Evolutionary conservation across 208 protist genomes (phyloP).

Genomic region (Lotmaria passim): DNA sequence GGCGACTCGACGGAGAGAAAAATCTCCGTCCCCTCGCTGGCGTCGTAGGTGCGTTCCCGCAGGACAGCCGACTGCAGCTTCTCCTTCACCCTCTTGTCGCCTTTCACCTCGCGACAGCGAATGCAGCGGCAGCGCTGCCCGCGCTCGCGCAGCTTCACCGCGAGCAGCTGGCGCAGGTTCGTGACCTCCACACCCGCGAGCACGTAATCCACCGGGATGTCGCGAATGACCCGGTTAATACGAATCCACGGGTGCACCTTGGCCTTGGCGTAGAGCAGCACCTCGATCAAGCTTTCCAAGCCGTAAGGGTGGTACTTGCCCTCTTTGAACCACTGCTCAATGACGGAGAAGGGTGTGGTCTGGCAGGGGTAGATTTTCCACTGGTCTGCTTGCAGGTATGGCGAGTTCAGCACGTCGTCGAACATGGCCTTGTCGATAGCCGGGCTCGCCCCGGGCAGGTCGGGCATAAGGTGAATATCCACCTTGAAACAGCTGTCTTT

Average conservation of each 20-base stretch:
- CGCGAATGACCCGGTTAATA: conserved; percentile 97
- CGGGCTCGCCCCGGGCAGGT: conserved; percentile 96
- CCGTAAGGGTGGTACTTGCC: conserved; percentile 95
- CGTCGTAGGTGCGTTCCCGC: conserved; percentile 64
- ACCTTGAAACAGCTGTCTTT: conserved; percentile 99
- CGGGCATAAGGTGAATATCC: conserved; percentile 99
- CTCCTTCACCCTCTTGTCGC: conserved; percentile 46
- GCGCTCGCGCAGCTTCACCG: conserved; percentile 87
- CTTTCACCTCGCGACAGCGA: conserved; percentile 93
- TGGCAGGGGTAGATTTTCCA: conserved; percentile 99
- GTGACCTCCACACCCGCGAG: conserved; percentile 96
- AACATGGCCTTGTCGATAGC: conserved; percentile 95
- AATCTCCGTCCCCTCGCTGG: conserved; percentile 72
- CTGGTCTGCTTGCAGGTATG: conserved; percentile 97
- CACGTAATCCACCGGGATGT: conserved; percentile 99
- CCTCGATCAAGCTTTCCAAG: conserved; percentile 89
- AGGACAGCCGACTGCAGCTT: conserved; percentile 57
- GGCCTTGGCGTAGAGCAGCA: conserved; percentile 95
- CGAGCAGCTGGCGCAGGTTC: conserved; percentile 97
- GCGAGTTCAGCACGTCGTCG: conserved; percentile 95
- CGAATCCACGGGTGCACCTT: conserved; percentile 98
- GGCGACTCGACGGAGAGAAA: conserved; percentile 84
- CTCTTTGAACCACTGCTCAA: conserved; percentile 97
- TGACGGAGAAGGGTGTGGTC: conserved; percentile 98
- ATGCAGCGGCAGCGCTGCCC: conserved; percentile 95